Percentiles rank a stretch among this genome's conserved stretches.
Conservation (phyloP, 2,329 filamentous ascomycete species). For the Cladophialophora carrionii region DNA sequence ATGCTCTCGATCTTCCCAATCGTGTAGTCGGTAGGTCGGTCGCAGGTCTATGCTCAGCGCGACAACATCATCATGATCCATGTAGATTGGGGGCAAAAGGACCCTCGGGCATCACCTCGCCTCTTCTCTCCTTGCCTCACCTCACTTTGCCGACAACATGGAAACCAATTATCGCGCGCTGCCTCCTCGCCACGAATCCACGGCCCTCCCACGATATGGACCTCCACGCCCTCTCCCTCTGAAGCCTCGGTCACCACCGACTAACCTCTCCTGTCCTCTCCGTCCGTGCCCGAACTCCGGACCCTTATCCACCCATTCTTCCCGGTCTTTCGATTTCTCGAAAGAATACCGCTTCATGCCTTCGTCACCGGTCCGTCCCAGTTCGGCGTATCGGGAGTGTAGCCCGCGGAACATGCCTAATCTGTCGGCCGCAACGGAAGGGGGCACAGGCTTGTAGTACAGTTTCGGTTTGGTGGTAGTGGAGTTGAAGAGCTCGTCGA, state of each 20-base stretch:
- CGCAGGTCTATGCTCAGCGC: background rate
- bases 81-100: background rate
- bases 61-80: background rate
- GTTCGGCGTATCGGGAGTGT: constrained; percentile 42
- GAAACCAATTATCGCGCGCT: constrained; percentile 9
- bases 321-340: constrained; percentile 57
- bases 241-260: constrained; percentile 37
- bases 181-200: constrained; percentile 30
- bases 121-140: too few relatives aligned
- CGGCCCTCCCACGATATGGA: constrained; percentile 7
- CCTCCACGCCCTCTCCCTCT: constrained; percentile 34
- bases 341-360: constrained; percentile 74
- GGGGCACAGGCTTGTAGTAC: constrained; percentile 68
- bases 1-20: background rate
- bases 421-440: constrained; percentile 66
- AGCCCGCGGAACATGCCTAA: constrained; percentile 61
- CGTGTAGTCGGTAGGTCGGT: background rate
- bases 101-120: background rate
- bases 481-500: constrained; percentile 64
- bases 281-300: constrained; percentile 63
- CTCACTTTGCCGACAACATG: background rate
- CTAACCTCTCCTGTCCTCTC: constrained; percentile 38
- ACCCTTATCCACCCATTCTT: constrained; percentile 70
- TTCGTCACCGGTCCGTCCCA: constrained; percentile 48
- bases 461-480: constrained; percentile 66